phyloP scores from a whole-genome alignment of 768 basidiomycete genomes.

The Gelatoporia subvermispora region DNA sequence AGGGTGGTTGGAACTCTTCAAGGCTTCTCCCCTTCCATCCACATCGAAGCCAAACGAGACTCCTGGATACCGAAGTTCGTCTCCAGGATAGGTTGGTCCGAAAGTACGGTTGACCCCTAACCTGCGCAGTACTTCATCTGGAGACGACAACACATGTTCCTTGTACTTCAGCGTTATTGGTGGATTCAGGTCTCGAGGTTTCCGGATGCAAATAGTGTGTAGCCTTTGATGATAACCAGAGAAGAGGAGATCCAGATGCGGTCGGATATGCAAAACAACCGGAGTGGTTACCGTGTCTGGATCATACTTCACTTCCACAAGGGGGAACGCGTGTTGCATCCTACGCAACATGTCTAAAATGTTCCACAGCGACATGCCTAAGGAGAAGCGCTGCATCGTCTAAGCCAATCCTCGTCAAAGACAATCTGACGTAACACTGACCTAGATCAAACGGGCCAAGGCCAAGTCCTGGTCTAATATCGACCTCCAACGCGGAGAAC shows the following conservation, averaged over 20 bases:
- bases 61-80: constrained; percentile 77
- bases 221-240: constrained; percentile 75
- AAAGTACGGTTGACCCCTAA: constrained; percentile 68
- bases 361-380: constrained; percentile 77
- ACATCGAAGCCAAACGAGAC: constrained; percentile 84
- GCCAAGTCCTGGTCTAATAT: constrained; percentile 70
- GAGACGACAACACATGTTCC: constrained; percentile 55
- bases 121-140: constrained; percentile 54
- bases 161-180: constrained; percentile 68
- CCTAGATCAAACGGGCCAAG: constrained; percentile 79
- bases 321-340: constrained; percentile 66
- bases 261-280: constrained; percentile 71
- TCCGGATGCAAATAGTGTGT: constrained; percentile 70
- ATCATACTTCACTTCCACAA: constrained; percentile 82
- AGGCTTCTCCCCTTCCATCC: constrained; percentile 48
- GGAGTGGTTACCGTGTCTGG: constrained; percentile 69
- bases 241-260: constrained; percentile 83
- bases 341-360: constrained; percentile 64
- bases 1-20: constrained; percentile 37
- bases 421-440: constrained; percentile 17
- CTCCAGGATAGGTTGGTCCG: constrained; percentile 78
- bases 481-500: constrained; percentile 69
- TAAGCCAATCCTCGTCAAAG: constrained; percentile 6
- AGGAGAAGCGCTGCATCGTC: neutral
- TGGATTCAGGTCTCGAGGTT: constrained; percentile 61